phyloP scores from a whole-genome alignment of 139 green algal species.

The Ulvella scutata region DNA sequence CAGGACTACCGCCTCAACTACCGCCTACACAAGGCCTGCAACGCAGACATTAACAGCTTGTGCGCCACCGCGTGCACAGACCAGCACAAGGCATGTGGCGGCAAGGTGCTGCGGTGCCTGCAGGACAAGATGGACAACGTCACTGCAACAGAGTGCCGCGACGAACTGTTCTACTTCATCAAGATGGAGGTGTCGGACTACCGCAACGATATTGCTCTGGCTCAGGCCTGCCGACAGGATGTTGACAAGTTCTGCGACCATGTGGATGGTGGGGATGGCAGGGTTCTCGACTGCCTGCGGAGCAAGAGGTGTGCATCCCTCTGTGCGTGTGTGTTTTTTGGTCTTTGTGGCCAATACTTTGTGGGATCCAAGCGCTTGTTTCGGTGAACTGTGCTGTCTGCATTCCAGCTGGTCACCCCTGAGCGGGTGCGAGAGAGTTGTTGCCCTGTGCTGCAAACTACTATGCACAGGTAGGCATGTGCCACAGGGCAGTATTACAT shows the following conservation, averaged over 20 bases:
- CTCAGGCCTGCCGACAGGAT: conserved; percentile 45
- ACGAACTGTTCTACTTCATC: conserved; percentile 69
- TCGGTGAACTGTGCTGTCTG: too few species aligned
- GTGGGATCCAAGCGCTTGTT: too few species aligned
- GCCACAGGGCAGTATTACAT: too few species aligned
- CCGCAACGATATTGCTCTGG: conserved; percentile 51
- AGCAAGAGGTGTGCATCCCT: conserved; percentile 18
- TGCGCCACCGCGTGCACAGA: conserved; percentile 43
- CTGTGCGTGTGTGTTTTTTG: too few species aligned
- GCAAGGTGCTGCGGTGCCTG: conserved; percentile 70
- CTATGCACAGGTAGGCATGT: too few species aligned
- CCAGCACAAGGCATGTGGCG: conserved; percentile 41
- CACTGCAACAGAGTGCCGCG: conserved; percentile 40
- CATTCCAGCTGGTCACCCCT: too few species aligned
- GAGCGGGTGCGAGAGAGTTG: too few species aligned
- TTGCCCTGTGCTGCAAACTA: too few species aligned
- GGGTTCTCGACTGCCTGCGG: conserved; percentile 63
- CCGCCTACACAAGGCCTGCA: conserved; percentile 52
- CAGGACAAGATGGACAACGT: conserved; percentile 54
- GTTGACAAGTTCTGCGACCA: conserved; percentile 48
- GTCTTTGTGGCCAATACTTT: too few species aligned
- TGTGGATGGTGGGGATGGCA: conserved; percentile 36
- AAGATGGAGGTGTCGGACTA: conserved; percentile 68
- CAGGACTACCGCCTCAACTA: conserved; percentile 81
- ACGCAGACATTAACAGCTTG: conserved; percentile 44